phyloP scores from a whole-genome alignment of 1,284 basidiomycete species.

The Cryptococcus neoformans region DNA sequence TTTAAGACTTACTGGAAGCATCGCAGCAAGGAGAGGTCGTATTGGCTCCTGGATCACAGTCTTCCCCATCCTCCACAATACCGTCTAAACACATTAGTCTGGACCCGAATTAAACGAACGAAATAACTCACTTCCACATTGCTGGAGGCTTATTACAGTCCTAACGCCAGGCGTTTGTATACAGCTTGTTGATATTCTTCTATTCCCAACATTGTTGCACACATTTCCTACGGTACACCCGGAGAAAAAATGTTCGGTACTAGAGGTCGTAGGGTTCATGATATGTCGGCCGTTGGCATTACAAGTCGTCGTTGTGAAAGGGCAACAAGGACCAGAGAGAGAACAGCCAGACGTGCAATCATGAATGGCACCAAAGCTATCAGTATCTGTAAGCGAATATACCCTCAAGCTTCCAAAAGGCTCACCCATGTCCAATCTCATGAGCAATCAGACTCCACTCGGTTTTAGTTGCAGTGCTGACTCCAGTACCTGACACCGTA shows the following conservation, averaged over 20 bases:
- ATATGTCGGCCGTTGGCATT: conserved; percentile 65
- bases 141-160: conserved; percentile 42
- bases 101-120: no score
- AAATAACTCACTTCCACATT: conserved; percentile 34
- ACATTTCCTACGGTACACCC: conserved; percentile 80
- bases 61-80: conserved; percentile 61
- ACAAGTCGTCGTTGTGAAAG: conserved; percentile 61
- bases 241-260: conserved; percentile 64
- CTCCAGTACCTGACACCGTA: conserved; percentile 74
- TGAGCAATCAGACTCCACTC: conserved; percentile 71
- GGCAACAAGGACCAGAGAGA: conserved; percentile 70
- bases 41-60: conserved; percentile 79
- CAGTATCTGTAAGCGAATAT: no score
- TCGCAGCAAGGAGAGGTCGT: conserved; percentile 71
- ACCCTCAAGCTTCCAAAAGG: conserved; percentile 50
- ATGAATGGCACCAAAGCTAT: conserved; percentile 73
- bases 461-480: conserved; percentile 63
- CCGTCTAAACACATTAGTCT: conserved; percentile 22
- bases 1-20: conserved; percentile 50
- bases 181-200: conserved; percentile 58
- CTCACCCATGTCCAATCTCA: conserved; percentile 57
- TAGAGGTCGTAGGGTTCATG: conserved; percentile 74
- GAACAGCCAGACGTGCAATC: conserved; percentile 69
- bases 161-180: conserved; percentile 56
- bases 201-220: conserved; percentile 53